Base-by-base conservation (phyloP, 805 yeast genomes). In the Tetrapisispora taiwanensis region DNA sequence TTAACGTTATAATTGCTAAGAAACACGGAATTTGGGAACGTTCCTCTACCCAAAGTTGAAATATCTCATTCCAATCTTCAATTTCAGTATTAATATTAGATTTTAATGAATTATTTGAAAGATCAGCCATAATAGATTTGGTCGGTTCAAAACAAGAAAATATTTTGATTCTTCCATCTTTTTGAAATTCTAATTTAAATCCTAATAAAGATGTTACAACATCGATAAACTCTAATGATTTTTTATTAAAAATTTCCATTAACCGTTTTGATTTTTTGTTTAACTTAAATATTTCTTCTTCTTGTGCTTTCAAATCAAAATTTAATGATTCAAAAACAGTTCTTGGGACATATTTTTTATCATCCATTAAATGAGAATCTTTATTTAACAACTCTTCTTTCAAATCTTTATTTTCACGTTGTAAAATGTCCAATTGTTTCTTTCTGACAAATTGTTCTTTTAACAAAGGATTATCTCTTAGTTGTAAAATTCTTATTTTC, bases 21-120 rank as follows among this genome's bases (percentile, higher is more conserved):
- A 87, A 81, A 50, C 94, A 82, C 0, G 92, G 84, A 14, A 85
- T 75, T 51, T 84, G 86, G 26, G 73, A 74, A 50, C 78, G 75
- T 35, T 82, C 82, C 35, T 70, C 68, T 2, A 84, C 75, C 88
- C 92, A 85, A 46, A 74, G 73, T 9, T 72, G 63, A 14, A 83
- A 71, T 46, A 85, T 67, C 39, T 75, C 72, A 47, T 75, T 74
- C 62, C 69, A 65, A 46, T 67, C 67, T 10, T 54, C 54, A 7
- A 59, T 40, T 26, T 56, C 63, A 4, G 52, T 49, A 10, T 55
- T 51, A 20, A 59, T 41, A 39, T 63, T 62, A 3, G 81, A 76
- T 52, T 77, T 79, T 49, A 80, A 60, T 1, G 80, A 69, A 43
- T 76, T 73, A 12, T 73, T 66, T 2, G 68, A 65, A 7, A 79